Percentiles rank a stretch among this genome's conserved stretches.
Conservation (phyloP, 805 yeast species). For the Myxozyma nipponensis region DNA sequence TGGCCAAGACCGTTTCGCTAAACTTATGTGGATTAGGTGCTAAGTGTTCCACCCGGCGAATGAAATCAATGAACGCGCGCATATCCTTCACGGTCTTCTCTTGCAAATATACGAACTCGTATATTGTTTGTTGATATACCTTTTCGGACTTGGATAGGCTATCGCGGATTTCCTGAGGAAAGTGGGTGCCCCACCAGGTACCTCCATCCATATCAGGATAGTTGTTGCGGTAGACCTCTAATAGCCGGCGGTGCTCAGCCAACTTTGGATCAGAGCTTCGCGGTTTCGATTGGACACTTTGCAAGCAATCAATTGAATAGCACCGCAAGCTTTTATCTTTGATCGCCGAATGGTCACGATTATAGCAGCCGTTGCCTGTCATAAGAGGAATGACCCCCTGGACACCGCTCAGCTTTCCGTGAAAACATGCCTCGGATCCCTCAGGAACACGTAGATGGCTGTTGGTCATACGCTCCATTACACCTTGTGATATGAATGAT, state of each 20-base stretch:
- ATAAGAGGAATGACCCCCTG: slow-evolving; percentile 38
- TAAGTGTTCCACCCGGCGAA: slow-evolving; percentile 33
- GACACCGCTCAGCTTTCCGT: slow-evolving; percentile 8
- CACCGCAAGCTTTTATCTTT: slow-evolving; percentile 27
- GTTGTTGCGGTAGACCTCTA: not conserved
- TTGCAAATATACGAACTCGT: slow-evolving; percentile 69
- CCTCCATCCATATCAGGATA: slow-evolving; percentile 24
- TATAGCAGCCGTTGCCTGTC: slow-evolving; percentile 38
- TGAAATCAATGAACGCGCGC: slow-evolving; percentile 49
- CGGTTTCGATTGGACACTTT: slow-evolving; percentile 27
- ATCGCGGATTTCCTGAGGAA: slow-evolving; percentile 11
- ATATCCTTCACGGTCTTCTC: slow-evolving; percentile 67
- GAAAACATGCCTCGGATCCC: slow-evolving; percentile 10
- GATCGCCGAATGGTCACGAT: slow-evolving; percentile 11
- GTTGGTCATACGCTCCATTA: slow-evolving; percentile 17
- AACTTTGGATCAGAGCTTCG: not conserved
- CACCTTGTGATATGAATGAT: slow-evolving; percentile 30
- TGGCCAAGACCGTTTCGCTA: slow-evolving; percentile 53
- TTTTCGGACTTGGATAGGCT: slow-evolving; percentile 40
- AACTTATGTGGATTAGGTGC: slow-evolving; percentile 53
- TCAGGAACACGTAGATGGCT: slow-evolving; percentile 11
- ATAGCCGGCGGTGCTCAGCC: not conserved
- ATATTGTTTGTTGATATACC: slow-evolving; percentile 69
- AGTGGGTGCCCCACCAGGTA: slow-evolving; percentile 23
- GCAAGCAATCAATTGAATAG: slow-evolving; percentile 33